Conservation (phyloP, 108 stramenopile genomes). For the Nannochloropsis granulata region DNA sequence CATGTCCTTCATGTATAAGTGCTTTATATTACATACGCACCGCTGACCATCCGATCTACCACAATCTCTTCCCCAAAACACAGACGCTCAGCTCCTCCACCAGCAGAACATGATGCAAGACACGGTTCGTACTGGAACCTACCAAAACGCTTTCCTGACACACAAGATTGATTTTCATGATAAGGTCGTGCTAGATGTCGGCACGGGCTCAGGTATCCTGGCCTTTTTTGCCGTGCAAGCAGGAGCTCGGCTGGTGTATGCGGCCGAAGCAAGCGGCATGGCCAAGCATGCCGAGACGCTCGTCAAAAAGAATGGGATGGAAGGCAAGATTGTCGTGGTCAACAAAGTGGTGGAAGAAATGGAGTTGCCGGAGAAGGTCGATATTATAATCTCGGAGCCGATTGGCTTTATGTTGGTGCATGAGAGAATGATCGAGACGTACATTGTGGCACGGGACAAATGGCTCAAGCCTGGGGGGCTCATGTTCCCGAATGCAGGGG, state of each 20-base stretch:
- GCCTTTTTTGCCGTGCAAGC: slow-evolving; percentile 50
- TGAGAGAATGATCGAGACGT: slow-evolving; percentile 52
- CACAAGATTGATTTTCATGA: slow-evolving; percentile 42
- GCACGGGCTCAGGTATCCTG: slow-evolving; percentile 50
- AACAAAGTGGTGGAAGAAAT: slow-evolving; percentile 49
- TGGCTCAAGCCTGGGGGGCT: slow-evolving; percentile 42
- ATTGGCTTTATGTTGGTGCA: slow-evolving; percentile 54
- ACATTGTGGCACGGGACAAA: slow-evolving; percentile 37
- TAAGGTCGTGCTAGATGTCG: slow-evolving; percentile 50
- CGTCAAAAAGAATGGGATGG: slow-evolving; percentile 23
- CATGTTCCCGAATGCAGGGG: slow-evolving; percentile 43
- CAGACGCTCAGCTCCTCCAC: slow-evolving; percentile 29
- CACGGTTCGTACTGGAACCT: slow-evolving; percentile 43
- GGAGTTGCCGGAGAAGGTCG: slow-evolving; percentile 47
- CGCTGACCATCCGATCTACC: background rate
- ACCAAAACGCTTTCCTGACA: slow-evolving; percentile 39
- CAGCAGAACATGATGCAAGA: slow-evolving; percentile 53
- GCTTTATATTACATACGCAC: no score
- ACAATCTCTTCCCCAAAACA: slow-evolving; percentile 9
- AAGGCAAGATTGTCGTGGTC: slow-evolving; percentile 14
- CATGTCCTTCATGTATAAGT: background rate
- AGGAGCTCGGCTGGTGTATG: slow-evolving; percentile 44
- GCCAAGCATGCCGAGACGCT: slow-evolving; percentile 37
- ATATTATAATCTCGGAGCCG: slow-evolving; percentile 52
- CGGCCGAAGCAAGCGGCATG: slow-evolving; percentile 46